Evolutionary conservation across 2,329 filamentous ascomycete genomes (phyloP).

Genomic region (Paracoccidioides lutzii): DNA sequence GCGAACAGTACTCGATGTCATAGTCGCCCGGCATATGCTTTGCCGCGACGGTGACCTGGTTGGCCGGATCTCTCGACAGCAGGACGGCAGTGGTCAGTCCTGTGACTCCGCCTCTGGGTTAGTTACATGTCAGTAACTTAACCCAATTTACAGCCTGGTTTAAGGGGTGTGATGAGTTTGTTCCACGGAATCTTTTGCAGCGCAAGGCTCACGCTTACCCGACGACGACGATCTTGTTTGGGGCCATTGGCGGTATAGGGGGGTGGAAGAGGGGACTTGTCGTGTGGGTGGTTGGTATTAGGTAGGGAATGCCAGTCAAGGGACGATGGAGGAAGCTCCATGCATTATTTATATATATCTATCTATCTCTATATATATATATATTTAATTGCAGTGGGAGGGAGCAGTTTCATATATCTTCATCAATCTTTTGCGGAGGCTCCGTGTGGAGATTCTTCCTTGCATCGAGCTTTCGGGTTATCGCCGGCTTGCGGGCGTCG

Average conservation of each 20-base stretch:
- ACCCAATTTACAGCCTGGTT: not conserved
- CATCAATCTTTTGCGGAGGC: not conserved
- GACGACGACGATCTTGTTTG: slow-evolving; percentile 28
- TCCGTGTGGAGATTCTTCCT: too few species aligned
- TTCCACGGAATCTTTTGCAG: too few species aligned
- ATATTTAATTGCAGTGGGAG: too few species aligned
- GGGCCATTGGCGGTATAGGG: slow-evolving; percentile 15
- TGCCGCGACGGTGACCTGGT: slow-evolving; percentile 57
- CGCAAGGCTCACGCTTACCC: slow-evolving; percentile 18
- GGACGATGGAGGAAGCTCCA: too few species aligned
- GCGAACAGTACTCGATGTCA: slow-evolving; percentile 78
- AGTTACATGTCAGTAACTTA: not conserved
- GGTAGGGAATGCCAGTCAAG: too few species aligned
- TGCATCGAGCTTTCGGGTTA: too few species aligned
- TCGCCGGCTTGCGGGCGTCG: too few species aligned
- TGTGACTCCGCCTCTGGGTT: slow-evolving; percentile 47
- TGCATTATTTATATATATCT: too few species aligned
- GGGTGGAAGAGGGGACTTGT: not conserved
- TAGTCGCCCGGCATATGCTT: slow-evolving; percentile 94
- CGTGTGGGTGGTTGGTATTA: too few species aligned
- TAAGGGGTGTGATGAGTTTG: not conserved
- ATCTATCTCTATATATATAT: too few species aligned
- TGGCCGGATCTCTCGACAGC: slow-evolving; percentile 42
- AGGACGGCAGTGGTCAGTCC: slow-evolving; percentile 53
- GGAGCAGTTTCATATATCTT: not conserved